Base-by-base conservation (phyloP, 2,329 filamentous ascomycete species). In the Hirsutella minnesotensis region DNA sequence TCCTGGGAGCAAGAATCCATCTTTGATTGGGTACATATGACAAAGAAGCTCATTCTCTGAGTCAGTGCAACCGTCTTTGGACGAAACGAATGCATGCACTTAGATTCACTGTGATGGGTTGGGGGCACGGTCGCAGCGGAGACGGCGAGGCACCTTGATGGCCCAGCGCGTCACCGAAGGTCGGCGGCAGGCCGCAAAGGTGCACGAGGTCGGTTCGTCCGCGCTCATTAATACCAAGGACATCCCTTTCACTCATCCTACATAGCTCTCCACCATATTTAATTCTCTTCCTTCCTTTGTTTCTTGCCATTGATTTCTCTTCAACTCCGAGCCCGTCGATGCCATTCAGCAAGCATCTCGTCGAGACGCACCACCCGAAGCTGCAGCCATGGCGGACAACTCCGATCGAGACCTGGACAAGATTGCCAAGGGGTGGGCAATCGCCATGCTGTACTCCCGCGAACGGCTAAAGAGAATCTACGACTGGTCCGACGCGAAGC, bases 371-470 rank as follows among this genome's bases (percentile, higher is more conserved):
- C 29, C 3, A 10, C n/a, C 5, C 12, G 10, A 31, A 35, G 33
- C 33, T 5, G 16, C 15, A 16, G 16, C 39, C 27, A 57, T 58
- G 52, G 43, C 44, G 15, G 53, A 51, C 20, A 47, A 46, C 19
- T 48, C 52, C 15, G 56, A 63, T 27, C 46, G 49, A 39, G 58
- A 63, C 18, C 42, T 65, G 12, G 53, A 58, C 2, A 57, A 59
- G 36, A 61, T 64, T 16, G 50, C 56, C 42, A 64, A 61, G 44
- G 61, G 57, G 21, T 65, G 63, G 63, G 51, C 55, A 1, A 55
- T 59, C n/a, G 63, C 62, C 30, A 62, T 59, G 60, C 35, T 43
- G 3, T 64, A 55, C 40, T 65, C 63, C 16, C 56, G 58, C 24
- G 53, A 61, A 37, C 52, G 62, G 10, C 43, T 65, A 9, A 49